Percentiles rank a stretch among this genome's conserved stretches.
Conservation (phyloP, 371 early-diverging fungal genomes). For the Lichtheimia ramosa region DNA sequence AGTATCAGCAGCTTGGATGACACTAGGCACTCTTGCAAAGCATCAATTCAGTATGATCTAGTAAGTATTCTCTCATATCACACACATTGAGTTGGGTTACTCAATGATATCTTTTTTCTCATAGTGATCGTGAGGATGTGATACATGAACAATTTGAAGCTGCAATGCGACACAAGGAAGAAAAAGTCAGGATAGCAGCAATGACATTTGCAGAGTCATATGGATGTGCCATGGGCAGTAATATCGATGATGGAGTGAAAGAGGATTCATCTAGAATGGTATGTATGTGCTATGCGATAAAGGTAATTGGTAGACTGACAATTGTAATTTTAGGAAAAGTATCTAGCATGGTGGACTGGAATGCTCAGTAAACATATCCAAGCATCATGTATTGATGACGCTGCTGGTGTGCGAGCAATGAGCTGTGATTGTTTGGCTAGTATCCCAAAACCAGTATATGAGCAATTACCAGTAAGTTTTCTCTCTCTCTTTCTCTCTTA, state of each 20-base stretch:
- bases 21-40: constrained; percentile 9
- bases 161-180: constrained; percentile 18
- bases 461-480: constrained; percentile 39
- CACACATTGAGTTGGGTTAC: background rate
- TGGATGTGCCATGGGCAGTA: constrained; percentile 25
- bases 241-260: background rate
- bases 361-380: constrained; percentile 52
- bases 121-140: constrained; percentile 18
- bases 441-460: constrained; percentile 48
- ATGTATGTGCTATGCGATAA: background rate
- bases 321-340: constrained; percentile 6
- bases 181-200: constrained; percentile 26
- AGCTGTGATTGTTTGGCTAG: constrained; percentile 67
- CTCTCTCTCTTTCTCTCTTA: background rate
- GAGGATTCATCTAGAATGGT: background rate
- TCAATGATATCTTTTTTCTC: background rate
- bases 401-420: constrained; percentile 49
- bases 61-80: constrained; percentile 10
- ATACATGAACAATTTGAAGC: constrained; percentile 9
- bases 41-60: constrained; percentile 9
- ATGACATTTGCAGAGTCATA: constrained; percentile 42
- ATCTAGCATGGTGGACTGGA: constrained; percentile 50
- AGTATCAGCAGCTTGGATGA: constrained; percentile 5
- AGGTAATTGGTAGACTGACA: background rate
- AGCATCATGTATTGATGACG: constrained; percentile 39